Base-by-base conservation (phyloP, 371 early-diverging fungal species). In the Mortierella sp. region DNA sequence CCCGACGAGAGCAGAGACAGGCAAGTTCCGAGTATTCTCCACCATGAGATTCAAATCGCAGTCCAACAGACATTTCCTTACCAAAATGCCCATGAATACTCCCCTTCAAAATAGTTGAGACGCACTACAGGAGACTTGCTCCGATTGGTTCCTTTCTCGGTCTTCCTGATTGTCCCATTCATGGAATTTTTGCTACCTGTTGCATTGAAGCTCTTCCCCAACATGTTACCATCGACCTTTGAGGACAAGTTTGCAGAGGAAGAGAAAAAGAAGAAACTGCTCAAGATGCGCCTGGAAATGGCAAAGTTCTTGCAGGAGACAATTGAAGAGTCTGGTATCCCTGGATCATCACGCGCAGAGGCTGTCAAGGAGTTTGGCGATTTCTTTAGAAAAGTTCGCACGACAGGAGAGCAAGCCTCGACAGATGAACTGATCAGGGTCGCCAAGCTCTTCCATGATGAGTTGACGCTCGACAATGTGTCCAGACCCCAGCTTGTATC, bases 151-250 rank as follows among this genome's bases (percentile, higher is more conserved):
- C 99, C 99, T 10, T 97, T 99, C 78, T 86, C 94, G 2, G 90
- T 98, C 64, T 95, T 99, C 80, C 66, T 99, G 32, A 86, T 95
- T 68, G 94, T 99, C 26, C 99, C 99, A 43, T 98, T 98, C 84
- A 92, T 96, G 85, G 98, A 98, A 85, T 87, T 99, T 15, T 84
- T 96, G 28, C 83, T 99, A 29, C 99, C 99, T 4, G 90, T 99
- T 26, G 91, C 95, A 15, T 85, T 99, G 40, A 94, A 95, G 81
- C 83, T 99, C 56, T 99, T 97, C 92, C 99, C 99, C 40, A 94
- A 96, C 79, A 96, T 99, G 96, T 84, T 99, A 45, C 99, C 99
- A 4, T 93, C 94, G 68, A 97, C 99, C 4, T 99, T 95, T 83
- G 96, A 96, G 83, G 92, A 93, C 89, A 94, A 96, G 83, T 93